Evolutionary conservation across 2,329 filamentous ascomycete genomes (phyloP), one percentile per base, ranked within the genome.

Genomic region (Epichloe gansuensis): DNA sequence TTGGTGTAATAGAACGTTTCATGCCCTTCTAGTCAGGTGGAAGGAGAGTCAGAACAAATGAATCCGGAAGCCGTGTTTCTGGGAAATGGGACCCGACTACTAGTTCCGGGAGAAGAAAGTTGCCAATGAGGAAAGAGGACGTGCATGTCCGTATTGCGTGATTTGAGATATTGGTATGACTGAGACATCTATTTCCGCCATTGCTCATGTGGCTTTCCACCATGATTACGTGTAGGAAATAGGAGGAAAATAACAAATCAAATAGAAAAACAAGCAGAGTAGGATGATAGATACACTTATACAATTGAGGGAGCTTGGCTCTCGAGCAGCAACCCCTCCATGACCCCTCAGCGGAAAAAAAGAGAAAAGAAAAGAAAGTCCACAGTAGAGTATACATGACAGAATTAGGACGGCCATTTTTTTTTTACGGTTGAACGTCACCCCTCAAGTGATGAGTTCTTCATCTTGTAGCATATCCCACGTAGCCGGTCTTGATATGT

Each of bases 391-490:
- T 11, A 31, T 8, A 1, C 27, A 31, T 31, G 27, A 4, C 9
- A 8, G 4, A 11, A 31, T 31, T 9, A 31, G 27, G 27, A 11
- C 8, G 9, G 8, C 9, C 27, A 31, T 31, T 2, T 31, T 9
- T 3, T 3, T 31, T 9, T 31, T 31, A 4, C 8, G n/a, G 23
- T n/a, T 36, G 31, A 41, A 38, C n/a, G 3, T 21, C 11, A 21
- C 50, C 27, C 34, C 11, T 53, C 47, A 54, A 35, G 21, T 15
- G 5, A 44, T 31, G 27, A 53, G 2, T 34, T 54, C 53, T 49
- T 48, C 44, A 25, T 46, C 45, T 40, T 45, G 34, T 1, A 54
- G 42, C 53, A 54, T 54, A 23, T 54, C 53, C 47, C 51, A 54
- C 1, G 53, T 54, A 41, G 53, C 47, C 12, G 47, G 41, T n/a